Evolutionary conservation across 371 early-diverging fungal genomes (phyloP), one percentile per base, ranked within the genome.

Genomic region (Mucor lusitanicus): DNA sequence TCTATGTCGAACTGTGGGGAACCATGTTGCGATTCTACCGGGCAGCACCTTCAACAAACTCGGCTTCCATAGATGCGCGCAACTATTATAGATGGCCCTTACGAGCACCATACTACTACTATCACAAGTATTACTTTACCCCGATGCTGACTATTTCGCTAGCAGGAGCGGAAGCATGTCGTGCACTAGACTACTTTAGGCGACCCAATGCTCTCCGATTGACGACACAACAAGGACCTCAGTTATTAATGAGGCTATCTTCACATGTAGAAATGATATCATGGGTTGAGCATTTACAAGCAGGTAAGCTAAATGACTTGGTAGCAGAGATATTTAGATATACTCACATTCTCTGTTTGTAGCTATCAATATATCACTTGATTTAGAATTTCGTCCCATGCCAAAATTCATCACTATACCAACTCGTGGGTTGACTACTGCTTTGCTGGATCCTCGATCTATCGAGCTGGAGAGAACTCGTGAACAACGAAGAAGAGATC

Each of bases 271-370:
- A 83, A 21, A 80, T 83, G 75, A 69, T 79, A 62, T 77, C 79
- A 60, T 83, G 83, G 83, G 58, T 83, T 13, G 83, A 83, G 63
- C 81, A 80, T 63, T 65, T 83, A 9, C 83, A 83, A 79, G 77
- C 83, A 60, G 81, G 81, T 81, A 69, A 68, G 9, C 28, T 55
- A 17, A 11, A 30, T 30, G n/a, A 15, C 12, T 55, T 13, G 1
- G 6, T 28, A 17, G n/a, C 2, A 30, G 15, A 3, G 17, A 23
- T 30, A 30, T n/a, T n/a, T n/a, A 30, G 6, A 19, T 11, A 28
- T 55, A n/a, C 7, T 30, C 23, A 13, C 55, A 13, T 59, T 37
- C 56, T 62, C 6, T 33, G 61, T 9, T 53, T 11, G 53, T 61
- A 74, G 77, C 81, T 8, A 83, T 81, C 59, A 81, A 83, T 44